A percentile compares a stretch with the other conserved stretches of the same genome.
Evolutionary conservation across 257 asterid genomes (phyloP).

Genomic region (Cruciata laevipes): DNA sequence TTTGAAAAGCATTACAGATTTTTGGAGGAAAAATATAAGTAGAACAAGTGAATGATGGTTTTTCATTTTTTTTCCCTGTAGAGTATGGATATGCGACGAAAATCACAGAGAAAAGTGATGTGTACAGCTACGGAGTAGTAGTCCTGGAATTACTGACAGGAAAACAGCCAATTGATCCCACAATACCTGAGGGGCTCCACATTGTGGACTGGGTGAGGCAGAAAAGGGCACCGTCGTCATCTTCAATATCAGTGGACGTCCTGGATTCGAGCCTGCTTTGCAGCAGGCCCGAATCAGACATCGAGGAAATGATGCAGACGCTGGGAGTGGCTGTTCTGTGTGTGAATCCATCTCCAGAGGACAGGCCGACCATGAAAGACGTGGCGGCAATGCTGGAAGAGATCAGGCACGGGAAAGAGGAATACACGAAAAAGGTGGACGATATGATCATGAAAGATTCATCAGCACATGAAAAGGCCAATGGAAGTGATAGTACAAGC

Average conservation of each 20-base stretch:
- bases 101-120: constrained; percentile 80
- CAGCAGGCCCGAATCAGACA: constrained; percentile 44
- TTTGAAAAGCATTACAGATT: no score
- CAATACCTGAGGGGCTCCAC: constrained; percentile 73
- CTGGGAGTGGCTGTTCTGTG: constrained; percentile 81
- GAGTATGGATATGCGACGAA: constrained; percentile 83
- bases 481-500: constrained; percentile 49
- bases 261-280: constrained; percentile 38
- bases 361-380: constrained; percentile 82
- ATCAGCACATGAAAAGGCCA: constrained; percentile 31
- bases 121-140: constrained; percentile 81
- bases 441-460: constrained; percentile 45
- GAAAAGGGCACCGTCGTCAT: constrained; percentile 12
- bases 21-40: no score
- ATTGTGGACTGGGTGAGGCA: constrained; percentile 81
- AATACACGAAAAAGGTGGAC: constrained; percentile 25
- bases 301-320: constrained; percentile 74
- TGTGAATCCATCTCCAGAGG: constrained; percentile 58
- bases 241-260: constrained; percentile 22
- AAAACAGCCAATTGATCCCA: constrained; percentile 73
- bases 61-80: constrained; percentile 19
- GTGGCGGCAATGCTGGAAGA: constrained; percentile 76
- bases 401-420: constrained; percentile 60
- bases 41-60: no score
- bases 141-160: constrained; percentile 72